These are phyloP conservation scores for Tephrocybe sp. DNA, from an alignment of 768 basidiomycete species.

Conservation along the genomic window DNA sequence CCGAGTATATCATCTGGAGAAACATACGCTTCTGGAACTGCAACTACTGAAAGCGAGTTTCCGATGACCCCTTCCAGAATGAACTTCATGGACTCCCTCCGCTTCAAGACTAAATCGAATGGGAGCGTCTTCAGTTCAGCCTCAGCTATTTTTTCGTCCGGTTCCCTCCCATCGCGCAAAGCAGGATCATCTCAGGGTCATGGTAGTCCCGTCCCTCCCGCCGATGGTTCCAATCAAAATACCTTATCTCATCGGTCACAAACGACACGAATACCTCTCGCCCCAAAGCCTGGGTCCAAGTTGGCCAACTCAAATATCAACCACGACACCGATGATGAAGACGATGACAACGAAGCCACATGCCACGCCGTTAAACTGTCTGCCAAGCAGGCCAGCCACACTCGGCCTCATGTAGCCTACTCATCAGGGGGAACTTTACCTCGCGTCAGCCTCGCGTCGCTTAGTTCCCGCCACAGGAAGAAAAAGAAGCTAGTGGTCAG, in stretches of 20 bases:
- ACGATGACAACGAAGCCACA: constrained; percentile 29
- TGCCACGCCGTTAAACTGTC: constrained; percentile 10
- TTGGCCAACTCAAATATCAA: constrained; percentile 20
- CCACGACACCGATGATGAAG: constrained; percentile 17
- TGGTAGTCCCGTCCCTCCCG: constrained; percentile 14
- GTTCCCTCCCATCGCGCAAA: constrained; percentile 30
- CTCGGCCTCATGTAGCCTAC: constrained; percentile 37
- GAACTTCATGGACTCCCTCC: constrained; percentile 41
- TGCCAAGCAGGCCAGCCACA: constrained; percentile 17
- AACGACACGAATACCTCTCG: constrained; percentile 29
- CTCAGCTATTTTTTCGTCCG: constrained; percentile 25
- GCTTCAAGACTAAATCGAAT: constrained; percentile 32
- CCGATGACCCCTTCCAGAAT: constrained; percentile 39
- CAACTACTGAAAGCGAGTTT: constrained; percentile 44
- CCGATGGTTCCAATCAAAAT: constrained; percentile 11
- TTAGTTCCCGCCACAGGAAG: constrained; percentile 43
- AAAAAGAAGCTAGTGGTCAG: constrained; percentile 70
- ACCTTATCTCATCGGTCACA: constrained; percentile 11
- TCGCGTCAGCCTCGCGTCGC: constrained; percentile 36
- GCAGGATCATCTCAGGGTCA: constrained; percentile 16
- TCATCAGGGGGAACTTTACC: constrained; percentile 30
- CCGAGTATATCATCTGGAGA: constrained; percentile 63
- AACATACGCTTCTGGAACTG: constrained; percentile 51
- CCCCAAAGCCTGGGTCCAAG: constrained; percentile 26
- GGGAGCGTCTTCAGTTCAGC: constrained; percentile 31